Conservation (phyloP, 73 alveolate species). For the Durusdinium trenchii region DNA sequence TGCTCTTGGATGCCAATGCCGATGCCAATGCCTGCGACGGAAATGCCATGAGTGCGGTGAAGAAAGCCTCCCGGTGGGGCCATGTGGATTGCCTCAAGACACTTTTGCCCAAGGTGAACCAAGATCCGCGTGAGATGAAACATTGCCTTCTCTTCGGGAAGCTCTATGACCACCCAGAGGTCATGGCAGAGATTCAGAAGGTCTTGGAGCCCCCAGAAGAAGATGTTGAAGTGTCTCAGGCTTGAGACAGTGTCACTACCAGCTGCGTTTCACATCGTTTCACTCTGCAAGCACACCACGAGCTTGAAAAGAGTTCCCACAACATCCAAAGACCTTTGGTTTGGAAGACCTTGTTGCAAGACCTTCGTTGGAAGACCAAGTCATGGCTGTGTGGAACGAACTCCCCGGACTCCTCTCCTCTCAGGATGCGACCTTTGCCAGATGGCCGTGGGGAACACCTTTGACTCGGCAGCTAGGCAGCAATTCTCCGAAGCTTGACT, state of each 20-base stretch:
- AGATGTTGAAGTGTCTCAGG: too few relatives aligned
- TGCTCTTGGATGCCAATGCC: constrained; percentile 52
- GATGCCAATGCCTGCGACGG: constrained; percentile 45
- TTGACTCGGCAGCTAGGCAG: constrained; percentile 24
- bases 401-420: too few relatives aligned
- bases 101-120: constrained; percentile 41
- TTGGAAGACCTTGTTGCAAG: too few relatives aligned
- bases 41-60: constrained; percentile 60
- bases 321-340: too few relatives aligned
- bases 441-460: constrained; percentile 75
- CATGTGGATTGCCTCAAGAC: constrained; percentile 70
- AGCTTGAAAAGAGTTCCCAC: too few relatives aligned
- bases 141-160: constrained; percentile 93
- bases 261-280: too few relatives aligned
- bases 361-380: too few relatives aligned
- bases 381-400: too few relatives aligned
- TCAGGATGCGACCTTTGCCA: constrained; percentile 85
- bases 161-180: constrained; percentile 93
- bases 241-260: too few relatives aligned
- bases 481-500: neutral
- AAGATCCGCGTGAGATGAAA: constrained; percentile 67
- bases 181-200: constrained; percentile 71
- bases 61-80: constrained; percentile 83
- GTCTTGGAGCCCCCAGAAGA: constrained; percentile 80
- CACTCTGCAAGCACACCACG: too few relatives aligned